Conservation (phyloP, 495 filamentous ascomycete genomes). For the Penicillium tannophilum region DNA sequence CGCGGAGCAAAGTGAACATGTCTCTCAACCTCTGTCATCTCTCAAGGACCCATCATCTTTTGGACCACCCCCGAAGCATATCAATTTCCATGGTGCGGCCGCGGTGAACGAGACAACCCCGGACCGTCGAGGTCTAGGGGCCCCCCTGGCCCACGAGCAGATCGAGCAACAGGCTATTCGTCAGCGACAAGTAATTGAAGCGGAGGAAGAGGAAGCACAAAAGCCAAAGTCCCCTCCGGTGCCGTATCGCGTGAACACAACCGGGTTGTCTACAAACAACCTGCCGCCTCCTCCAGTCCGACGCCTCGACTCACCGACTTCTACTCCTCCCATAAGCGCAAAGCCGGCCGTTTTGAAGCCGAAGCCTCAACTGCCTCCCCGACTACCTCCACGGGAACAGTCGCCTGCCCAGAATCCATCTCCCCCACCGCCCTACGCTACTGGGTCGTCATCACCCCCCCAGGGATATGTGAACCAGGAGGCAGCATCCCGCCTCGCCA, state of each 20-base stretch:
- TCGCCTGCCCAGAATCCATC: constrained; percentile 46
- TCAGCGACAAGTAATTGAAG: constrained; percentile 39
- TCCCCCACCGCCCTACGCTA: constrained; percentile 57
- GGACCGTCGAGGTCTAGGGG: constrained; percentile 50
- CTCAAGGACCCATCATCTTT: constrained; percentile 84
- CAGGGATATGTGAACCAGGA: constrained; percentile 65
- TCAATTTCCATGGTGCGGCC: constrained; percentile 55
- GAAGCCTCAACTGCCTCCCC: constrained; percentile 63
- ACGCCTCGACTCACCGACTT: constrained; percentile 50
- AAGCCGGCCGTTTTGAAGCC: constrained; percentile 37
- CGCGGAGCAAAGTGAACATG: constrained; percentile 44
- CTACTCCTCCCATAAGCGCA: constrained; percentile 31
- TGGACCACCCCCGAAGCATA: constrained; percentile 79
- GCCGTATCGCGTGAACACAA: constrained; percentile 71
- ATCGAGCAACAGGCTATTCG: constrained; percentile 30
- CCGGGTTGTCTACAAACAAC: constrained; percentile 65
- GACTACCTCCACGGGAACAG: constrained; percentile 70
- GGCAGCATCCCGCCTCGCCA: constrained; percentile 66
- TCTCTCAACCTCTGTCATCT: constrained; percentile 70
- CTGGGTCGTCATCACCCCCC: constrained; percentile 29
- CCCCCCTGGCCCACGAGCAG: constrained; percentile 47
- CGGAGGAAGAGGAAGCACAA: constrained; percentile 40
- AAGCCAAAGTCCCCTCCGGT: constrained; percentile 57
- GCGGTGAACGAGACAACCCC: constrained; percentile 52
- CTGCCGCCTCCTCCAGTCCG: constrained; percentile 71